phyloP scores from a whole-genome alignment of 108 stramenopile genomes.

The Aurantiochytrium sp. region DNA sequence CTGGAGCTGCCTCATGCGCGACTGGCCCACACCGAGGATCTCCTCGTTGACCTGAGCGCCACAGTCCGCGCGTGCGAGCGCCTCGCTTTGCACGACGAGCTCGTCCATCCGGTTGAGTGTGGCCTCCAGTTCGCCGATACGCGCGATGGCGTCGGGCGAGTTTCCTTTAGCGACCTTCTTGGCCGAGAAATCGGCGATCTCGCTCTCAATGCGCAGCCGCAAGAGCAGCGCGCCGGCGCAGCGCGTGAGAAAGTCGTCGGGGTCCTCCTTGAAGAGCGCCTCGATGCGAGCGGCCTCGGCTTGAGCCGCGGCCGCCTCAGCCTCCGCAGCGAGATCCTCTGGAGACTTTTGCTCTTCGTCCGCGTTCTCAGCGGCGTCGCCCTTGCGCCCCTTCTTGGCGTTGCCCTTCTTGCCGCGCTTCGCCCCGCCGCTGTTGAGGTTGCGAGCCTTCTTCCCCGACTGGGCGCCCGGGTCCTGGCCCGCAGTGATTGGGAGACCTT shows the following conservation, averaged over 20 bases:
- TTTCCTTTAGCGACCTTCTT: neutral
- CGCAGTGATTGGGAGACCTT: neutral
- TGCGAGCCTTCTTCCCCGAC: neutral
- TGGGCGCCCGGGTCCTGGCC: neutral
- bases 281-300: neutral
- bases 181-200: neutral
- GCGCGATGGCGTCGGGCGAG: neutral
- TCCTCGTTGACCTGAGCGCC: neutral
- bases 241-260: neutral
- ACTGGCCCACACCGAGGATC: neutral
- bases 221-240: neutral
- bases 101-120: neutral
- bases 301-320: neutral
- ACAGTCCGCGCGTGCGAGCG: neutral
- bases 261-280: neutral
- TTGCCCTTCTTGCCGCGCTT: slow-evolving; percentile 10
- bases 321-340: neutral
- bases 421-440: neutral
- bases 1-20: neutral
- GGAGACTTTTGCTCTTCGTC: neutral
- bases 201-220: neutral
- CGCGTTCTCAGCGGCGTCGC: neutral
- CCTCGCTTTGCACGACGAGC: neutral
- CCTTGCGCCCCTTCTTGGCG: neutral
- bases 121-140: neutral